Percentiles rank a stretch among this genome's conserved stretches.
phyloP scores from a whole-genome alignment of 2,329 filamentous ascomycete genomes.

The Chaetomium sp. region DNA sequence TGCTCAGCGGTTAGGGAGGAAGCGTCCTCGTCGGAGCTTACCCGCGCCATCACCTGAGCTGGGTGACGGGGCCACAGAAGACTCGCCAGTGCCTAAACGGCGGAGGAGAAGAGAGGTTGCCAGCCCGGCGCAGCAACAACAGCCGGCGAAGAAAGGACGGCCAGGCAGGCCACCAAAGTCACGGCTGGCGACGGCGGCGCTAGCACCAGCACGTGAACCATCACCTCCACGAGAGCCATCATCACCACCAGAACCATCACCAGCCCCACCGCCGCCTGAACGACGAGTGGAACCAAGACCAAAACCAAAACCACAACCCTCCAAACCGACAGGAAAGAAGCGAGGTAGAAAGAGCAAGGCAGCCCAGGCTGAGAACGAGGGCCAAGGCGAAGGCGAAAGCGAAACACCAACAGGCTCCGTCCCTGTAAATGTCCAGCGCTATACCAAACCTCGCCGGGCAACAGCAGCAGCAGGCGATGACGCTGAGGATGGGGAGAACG shows the following conservation, averaged over 20 bases:
- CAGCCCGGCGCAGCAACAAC: conserved; percentile 35
- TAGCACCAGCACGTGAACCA: not conserved
- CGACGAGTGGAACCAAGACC: conserved; percentile 5
- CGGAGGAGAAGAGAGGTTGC: conserved; percentile 37
- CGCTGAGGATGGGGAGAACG: conserved; percentile 36
- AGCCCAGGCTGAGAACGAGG: conserved; percentile 13
- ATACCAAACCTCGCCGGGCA: conserved; percentile 41
- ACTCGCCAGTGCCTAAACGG: conserved; percentile 32
- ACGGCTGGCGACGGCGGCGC: not conserved
- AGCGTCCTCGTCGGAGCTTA: conserved; percentile 35
- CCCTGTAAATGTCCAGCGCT: conserved; percentile 55
- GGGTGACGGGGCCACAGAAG: conserved; percentile 33
- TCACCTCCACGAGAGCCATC: not conserved
- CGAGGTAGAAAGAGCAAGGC: conserved; percentile 15
- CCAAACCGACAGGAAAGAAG: conserved; percentile 8
- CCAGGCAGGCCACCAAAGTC: conserved; percentile 13
- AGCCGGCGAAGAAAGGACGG: conserved; percentile 18
- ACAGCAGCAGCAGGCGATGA: conserved; percentile 23
- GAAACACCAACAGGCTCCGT: conserved; percentile 32
- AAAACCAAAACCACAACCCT: conserved; percentile 5
- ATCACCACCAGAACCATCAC: not conserved
- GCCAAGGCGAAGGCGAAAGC: conserved; percentile 13
- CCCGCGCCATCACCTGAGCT: conserved; percentile 37
- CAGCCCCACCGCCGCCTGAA: not conserved
- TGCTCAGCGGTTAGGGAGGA: conserved; percentile 36